Conservation (phyloP, 495 filamentous ascomycete genomes). For the Letharia columbiana region DNA sequence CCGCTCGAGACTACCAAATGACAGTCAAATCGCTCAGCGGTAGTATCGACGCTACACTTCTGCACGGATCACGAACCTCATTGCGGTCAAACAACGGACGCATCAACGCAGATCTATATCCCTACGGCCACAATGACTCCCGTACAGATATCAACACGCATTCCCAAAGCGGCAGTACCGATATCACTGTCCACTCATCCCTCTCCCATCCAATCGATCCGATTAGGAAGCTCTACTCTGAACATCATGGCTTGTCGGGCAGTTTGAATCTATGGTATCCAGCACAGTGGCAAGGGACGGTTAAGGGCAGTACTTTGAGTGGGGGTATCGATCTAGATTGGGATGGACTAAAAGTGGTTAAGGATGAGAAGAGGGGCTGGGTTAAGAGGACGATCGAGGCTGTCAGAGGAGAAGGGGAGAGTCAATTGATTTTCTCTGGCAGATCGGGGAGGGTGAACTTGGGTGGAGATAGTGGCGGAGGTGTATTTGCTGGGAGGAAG, state of each 20-base stretch:
- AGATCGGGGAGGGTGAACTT: conserved; percentile 17
- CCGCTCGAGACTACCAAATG: conserved; percentile 18
- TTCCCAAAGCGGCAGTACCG: conserved; percentile 14
- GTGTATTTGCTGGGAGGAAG: not conserved
- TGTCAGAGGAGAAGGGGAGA: conserved; percentile 16
- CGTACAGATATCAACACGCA: conserved; percentile 17
- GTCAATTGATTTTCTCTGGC: conserved; percentile 12
- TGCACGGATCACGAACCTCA: conserved; percentile 18
- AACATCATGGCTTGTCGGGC: conserved; percentile 15
- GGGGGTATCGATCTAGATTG: conserved; percentile 17
- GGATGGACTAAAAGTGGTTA: conserved; percentile 17
- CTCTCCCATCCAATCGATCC: conserved; percentile 15
- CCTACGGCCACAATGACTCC: conserved; percentile 8
- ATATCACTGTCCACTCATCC: conserved; percentile 18
- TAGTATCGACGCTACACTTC: conserved; percentile 15
- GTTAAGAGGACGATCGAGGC: conserved; percentile 12
- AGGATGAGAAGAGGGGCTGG: conserved; percentile 12
- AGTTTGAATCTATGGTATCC: conserved; percentile 18
- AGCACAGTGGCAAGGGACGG: conserved; percentile 19
- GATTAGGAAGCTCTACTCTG: conserved; percentile 11
- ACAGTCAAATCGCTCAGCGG: conserved; percentile 17
- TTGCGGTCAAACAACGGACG: conserved; percentile 14
- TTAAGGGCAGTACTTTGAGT: conserved; percentile 18
- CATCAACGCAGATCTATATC: conserved; percentile 18
- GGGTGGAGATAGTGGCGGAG: conserved; percentile 10